These are phyloP conservation scores for Epicoccum sorghinum DNA, from an alignment of 2,329 filamentous ascomycete species.

Conservation along the genomic window DNA sequence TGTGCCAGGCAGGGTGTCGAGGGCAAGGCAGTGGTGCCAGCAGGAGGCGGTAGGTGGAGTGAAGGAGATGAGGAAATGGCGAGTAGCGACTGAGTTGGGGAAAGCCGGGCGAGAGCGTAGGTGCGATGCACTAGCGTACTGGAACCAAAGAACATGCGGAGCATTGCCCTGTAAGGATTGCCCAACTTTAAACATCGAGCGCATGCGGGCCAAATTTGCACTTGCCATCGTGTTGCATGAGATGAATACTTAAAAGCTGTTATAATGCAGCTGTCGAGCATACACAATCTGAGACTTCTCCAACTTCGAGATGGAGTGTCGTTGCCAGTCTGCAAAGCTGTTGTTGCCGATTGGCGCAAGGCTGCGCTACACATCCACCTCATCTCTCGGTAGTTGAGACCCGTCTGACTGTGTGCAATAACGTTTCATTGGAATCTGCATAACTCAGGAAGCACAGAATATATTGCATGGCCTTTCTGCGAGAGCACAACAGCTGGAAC, in stretches of 20 bases:
- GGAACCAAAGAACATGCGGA: conserved; percentile 17
- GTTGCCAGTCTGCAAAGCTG: conserved; percentile 1
- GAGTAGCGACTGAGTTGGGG: conserved; percentile 12
- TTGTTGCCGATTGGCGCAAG: conserved; percentile 9
- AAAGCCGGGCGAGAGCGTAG: conserved; percentile 16
- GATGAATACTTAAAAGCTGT: not conserved
- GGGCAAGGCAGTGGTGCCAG: conserved; percentile 13
- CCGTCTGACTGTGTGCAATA: not conserved
- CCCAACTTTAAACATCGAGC: not conserved
- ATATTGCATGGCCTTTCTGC: no score
- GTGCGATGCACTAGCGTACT: conserved; percentile 15
- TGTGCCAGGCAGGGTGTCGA: conserved; percentile 1
- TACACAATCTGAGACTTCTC: no score
- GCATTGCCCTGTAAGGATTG: conserved; percentile 12
- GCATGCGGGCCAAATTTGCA: conserved; percentile 2
- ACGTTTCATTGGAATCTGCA: no score
- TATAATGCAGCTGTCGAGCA: not conserved
- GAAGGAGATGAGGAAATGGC: conserved; percentile 14
- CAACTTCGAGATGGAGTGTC: not conserved
- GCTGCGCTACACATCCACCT: conserved; percentile 12
- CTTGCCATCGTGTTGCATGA: not conserved
- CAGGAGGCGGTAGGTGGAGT: conserved; percentile 1
- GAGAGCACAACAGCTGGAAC: not conserved
- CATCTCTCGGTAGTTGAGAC: not conserved
- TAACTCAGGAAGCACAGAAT: no score